Evolutionary conservation across 2,329 filamentous ascomycete genomes (phyloP), one percentile per base, ranked within the genome.

Genomic region (Monilinia vaccinii-corymbosi): DNA sequence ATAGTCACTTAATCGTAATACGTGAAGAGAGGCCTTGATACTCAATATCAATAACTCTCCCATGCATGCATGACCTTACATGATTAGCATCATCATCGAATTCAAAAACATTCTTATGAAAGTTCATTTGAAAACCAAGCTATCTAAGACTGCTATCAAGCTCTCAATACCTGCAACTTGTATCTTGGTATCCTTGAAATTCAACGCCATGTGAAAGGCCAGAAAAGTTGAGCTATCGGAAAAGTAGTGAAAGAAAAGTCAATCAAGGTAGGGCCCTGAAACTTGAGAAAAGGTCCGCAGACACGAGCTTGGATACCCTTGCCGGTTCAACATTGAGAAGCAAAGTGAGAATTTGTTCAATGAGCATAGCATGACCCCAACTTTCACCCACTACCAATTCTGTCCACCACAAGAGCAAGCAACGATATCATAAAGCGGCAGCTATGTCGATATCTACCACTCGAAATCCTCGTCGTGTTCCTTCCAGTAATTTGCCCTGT

Each of bases 401-500:
- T 45, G 4, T 23, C 42, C 42, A 14, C 21, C 10, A 7, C 6
- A 23, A 23, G 11, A 34, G n/a, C 4, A 55, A 44, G 38, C 32
- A 32, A 32, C 4, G 8, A 34, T 14, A 10, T n/a, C n/a, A 1
- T n/a, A 6, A 31, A 7, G 4, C 28, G 13, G 14, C 4, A 23
- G 2, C 13, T 18, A 16, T 18, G 8, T 23, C 16, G 8, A 4
- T 8, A 51, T 44, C 21, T 58, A 58, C 56, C 56, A 58, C 36
- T 58, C 56, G 13, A 58, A 51, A 4, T 52, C 46, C 9, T 23
- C 10, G 10, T 51, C 38, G 18, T 40, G 23, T 1, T 58, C 21
- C 16, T 31, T 40, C 56, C 56, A 58, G 44, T 58, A 58, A 8
- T 58, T 14, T 32, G 21, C 47, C 56, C 31, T 58, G 5, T 52